These are phyloP conservation scores for Lagerstroemia speciosa DNA, from an alignment of 345 rosid species.

Conservation along the genomic window DNA sequence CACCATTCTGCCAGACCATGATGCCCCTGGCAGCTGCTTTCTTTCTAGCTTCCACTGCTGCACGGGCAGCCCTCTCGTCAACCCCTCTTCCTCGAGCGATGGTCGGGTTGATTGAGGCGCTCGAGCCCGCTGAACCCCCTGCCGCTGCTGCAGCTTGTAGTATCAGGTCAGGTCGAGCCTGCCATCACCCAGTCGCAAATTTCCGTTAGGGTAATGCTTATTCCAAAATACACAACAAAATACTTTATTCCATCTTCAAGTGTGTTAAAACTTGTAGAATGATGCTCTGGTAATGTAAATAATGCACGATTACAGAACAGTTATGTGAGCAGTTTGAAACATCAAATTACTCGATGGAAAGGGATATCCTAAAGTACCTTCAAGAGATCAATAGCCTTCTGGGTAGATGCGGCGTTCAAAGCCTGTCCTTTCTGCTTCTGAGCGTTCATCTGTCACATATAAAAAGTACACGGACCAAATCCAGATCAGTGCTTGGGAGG, in stretches of 20 bases:
- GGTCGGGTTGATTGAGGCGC: conserved; percentile 39
- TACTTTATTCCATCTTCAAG: neutral
- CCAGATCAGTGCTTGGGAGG: neutral
- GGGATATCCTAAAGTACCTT: conserved; percentile 38
- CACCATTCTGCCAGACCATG: conserved; percentile 54
- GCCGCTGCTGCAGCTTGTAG: conserved; percentile 90
- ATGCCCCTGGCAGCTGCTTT: conserved; percentile 90
- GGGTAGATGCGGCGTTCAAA: conserved; percentile 63
- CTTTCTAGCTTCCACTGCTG: conserved; percentile 88
- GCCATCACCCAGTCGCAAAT: conserved; percentile 4
- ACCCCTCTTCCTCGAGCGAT: conserved; percentile 77
- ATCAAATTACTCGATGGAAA: neutral
- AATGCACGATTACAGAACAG: neutral
- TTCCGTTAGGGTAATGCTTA: neutral
- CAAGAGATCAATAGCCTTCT: conserved; percentile 83
- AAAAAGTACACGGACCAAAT: neutral
- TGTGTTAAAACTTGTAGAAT: neutral
- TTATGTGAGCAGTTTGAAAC: neutral
- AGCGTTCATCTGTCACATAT: conserved; percentile 48
- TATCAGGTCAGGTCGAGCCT: conserved; percentile 86
- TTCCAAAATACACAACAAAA: neutral
- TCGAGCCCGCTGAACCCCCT: conserved; percentile 53
- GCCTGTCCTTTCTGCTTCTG: conserved; percentile 96
- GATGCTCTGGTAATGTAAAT: neutral
- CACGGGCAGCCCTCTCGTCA: conserved; percentile 97